Base-by-base conservation (phyloP, 129 eudicot species). In the Artemisia tridentata region DNA sequence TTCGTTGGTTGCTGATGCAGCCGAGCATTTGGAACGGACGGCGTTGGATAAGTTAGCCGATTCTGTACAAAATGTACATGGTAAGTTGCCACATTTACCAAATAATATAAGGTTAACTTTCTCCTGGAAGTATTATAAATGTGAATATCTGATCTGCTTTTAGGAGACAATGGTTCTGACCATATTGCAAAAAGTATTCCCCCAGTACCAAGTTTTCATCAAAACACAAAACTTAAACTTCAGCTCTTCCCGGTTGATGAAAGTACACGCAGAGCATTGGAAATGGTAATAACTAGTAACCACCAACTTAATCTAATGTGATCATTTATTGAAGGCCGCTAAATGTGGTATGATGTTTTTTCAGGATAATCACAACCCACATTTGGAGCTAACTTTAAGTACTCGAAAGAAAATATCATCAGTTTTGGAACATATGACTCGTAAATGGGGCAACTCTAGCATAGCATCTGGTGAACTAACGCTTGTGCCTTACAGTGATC, bases 1-100 rank as follows among this genome's bases (percentile, higher is more conserved):
- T 49, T 92, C 95, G 18, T 80, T 92, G 83, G 96, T 92, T 68
- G 98, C 98, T 77, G 98, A 92, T 69, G 98, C 98, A 55, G 98
- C 98, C 72, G 96, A 85, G 67, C 96, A 88, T 79, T 77, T 92
- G 80, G 98, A 92, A 64, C 89, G 89, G 47, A 78, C 87, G n/a
- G 70, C 88, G 65, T 72, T 72, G 70, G 84, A 76, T 43, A 85
- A 80, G 48, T 85, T 74, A 51, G 72, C 63, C 61, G 90, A 75
- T 48, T 67, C 72, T 25, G 79, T 46, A 46, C 86, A 78, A 57
- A 77, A 69, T 75, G 63, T 70, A 74, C 80, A 77, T 50, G 79
- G 85, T 83, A 53, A 75, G 73, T 78, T 62, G 49, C 65, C 49
- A 63, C 11, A 14, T 15, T 62, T 65, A 17, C 72, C 47, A 65